A percentile compares a stretch with the other conserved stretches of the same genome.
Conservation (phyloP, 139 green algal genomes). For the Desmodesmus armatus region DNA sequence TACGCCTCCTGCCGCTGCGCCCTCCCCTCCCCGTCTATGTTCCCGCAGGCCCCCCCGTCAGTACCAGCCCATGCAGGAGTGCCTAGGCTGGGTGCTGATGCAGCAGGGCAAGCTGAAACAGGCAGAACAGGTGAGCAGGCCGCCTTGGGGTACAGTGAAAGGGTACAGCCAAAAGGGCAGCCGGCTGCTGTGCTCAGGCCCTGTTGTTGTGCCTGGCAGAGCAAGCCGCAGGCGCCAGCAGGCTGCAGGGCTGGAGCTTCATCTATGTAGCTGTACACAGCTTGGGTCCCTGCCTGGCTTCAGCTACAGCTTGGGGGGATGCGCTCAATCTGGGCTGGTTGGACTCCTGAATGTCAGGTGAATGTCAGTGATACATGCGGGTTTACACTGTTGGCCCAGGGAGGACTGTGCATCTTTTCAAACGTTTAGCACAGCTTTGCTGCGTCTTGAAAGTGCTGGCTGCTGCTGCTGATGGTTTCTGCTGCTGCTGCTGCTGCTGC, state of each 20-base stretch:
- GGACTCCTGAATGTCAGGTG: not conserved
- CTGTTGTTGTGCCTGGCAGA: not conserved
- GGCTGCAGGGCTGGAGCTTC: not conserved
- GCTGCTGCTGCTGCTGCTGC: not conserved
- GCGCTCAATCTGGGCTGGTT: not conserved
- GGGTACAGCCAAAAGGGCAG: too few relatives aligned
- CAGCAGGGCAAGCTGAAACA: slow-evolving; percentile 30
- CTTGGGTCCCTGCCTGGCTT: not conserved
- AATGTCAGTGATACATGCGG: too few relatives aligned
- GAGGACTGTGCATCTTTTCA: too few relatives aligned
- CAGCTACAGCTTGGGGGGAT: too few relatives aligned
- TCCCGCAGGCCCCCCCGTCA: slow-evolving; percentile 70
- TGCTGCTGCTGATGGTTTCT: not conserved
- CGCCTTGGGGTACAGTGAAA: too few relatives aligned
- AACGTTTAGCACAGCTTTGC: not conserved
- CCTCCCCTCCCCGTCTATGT: too few relatives aligned
- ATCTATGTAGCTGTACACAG: not conserved
- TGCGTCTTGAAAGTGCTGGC: not conserved
- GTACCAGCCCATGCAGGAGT: slow-evolving; percentile 61
- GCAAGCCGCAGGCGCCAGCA: not conserved
- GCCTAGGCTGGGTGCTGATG: slow-evolving; percentile 63
- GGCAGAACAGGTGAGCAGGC: slow-evolving; percentile 50
- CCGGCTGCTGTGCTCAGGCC: not conserved
- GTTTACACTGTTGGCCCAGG: too few relatives aligned
- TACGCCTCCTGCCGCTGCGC: too few relatives aligned